These are phyloP conservation scores for Dorcoceras hygrometricum DNA, from an alignment of 257 asterid species.

Conservation along the genomic window DNA sequence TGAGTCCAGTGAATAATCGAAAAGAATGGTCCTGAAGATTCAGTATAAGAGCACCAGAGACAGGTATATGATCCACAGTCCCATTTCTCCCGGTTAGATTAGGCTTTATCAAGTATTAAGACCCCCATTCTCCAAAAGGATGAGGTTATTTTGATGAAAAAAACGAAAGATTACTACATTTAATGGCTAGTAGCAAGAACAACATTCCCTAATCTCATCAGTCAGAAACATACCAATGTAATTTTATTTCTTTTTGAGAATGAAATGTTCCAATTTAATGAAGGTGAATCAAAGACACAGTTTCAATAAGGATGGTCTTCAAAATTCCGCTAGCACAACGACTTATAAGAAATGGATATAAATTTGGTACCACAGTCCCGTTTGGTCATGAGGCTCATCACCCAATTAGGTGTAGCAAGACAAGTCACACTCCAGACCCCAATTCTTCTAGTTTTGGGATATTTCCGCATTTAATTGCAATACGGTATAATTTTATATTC, in stretches of 20 bases:
- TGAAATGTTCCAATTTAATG: background rate
- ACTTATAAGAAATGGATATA: background rate
- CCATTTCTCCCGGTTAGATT: background rate
- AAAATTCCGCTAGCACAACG: background rate
- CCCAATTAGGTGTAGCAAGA: background rate
- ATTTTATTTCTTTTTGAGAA: no score
- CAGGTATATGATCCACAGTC: background rate
- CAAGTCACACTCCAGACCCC: background rate
- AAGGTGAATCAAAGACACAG: background rate
- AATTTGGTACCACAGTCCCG: background rate
- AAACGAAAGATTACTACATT: background rate
- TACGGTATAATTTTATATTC: background rate
- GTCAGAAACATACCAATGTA: background rate
- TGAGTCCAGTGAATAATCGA: slow-evolving; percentile 2
- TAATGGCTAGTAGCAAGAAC: background rate
- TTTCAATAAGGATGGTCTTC: background rate
- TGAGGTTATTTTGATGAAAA: background rate
- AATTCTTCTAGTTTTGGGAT: background rate
- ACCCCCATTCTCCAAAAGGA: background rate
- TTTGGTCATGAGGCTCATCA: background rate
- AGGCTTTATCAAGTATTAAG: background rate
- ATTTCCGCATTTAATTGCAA: background rate
- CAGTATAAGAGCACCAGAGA: background rate
- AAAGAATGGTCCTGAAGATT: background rate
- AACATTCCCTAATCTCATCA: background rate